A percentile compares a stretch with the other conserved stretches of the same genome.
Conservation (phyloP, 352 stramenopile genomes). For the Globisporangium radiosum region DNA sequence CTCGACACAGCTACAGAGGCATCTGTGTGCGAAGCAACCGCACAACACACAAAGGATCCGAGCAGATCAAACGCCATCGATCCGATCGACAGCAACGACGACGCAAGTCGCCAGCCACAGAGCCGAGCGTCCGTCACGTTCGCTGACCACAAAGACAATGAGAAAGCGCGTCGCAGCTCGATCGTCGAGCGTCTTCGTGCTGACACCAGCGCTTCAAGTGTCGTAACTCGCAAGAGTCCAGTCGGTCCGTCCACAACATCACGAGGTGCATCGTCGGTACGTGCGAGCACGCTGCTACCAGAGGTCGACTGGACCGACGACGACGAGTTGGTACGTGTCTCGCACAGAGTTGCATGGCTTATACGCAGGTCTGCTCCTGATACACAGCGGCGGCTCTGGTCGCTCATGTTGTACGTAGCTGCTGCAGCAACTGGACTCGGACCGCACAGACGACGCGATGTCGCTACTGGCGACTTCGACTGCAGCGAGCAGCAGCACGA, state of each 20-base stretch:
- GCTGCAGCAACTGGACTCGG: conserved; percentile 26
- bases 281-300: conserved; percentile 14
- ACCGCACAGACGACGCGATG: conserved; percentile 2
- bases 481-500: neutral
- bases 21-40: no score
- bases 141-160: neutral
- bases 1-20: no score
- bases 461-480: neutral
- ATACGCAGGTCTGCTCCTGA: no score
- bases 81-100: neutral
- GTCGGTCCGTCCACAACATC: neutral
- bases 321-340: conserved; percentile 33
- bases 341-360: no score
- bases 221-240: no score
- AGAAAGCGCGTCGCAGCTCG: no score
- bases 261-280: neutral
- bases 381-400: no score
- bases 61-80: neutral
- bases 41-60: neutral
- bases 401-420: conserved; percentile 13
- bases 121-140: neutral
- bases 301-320: conserved; percentile 52
- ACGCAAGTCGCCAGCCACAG: neutral
- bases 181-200: no score
- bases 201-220: no score